phyloP scores from a whole-genome alignment of 352 stramenopile genomes.

The Phytophthora megakarya region DNA sequence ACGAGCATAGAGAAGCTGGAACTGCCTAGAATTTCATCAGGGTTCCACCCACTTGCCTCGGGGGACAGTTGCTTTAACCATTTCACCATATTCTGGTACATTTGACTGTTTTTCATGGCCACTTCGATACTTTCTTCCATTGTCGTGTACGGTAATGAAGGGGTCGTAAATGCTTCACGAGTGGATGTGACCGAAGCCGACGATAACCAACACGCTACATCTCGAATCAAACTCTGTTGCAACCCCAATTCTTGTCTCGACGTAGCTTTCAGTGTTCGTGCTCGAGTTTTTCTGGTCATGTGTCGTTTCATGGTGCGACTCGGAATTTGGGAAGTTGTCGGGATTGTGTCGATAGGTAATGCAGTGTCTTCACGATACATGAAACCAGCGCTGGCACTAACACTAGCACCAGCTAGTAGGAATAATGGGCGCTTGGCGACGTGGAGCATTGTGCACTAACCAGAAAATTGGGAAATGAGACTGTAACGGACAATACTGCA shows the following conservation, averaged over 20 bases:
- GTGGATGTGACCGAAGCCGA: slow-evolving; percentile 63
- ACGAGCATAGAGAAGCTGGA: slow-evolving; percentile 70
- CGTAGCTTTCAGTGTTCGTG: slow-evolving; percentile 38
- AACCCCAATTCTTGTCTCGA: slow-evolving; percentile 65
- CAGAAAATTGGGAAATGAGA: slow-evolving; percentile 20
- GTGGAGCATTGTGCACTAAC: slow-evolving; percentile 37
- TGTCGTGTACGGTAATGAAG: slow-evolving; percentile 11
- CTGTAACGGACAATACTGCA: slow-evolving; percentile 16
- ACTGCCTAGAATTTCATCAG: slow-evolving; percentile 52
- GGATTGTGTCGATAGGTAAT: background rate
- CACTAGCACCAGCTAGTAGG: slow-evolving; percentile 54
- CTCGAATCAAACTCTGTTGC: slow-evolving; percentile 70
- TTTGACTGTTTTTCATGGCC: slow-evolving; percentile 20
- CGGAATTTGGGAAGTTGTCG: background rate
- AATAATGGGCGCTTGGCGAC: slow-evolving; percentile 58
- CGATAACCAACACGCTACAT: slow-evolving; percentile 72
- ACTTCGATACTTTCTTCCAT: slow-evolving; percentile 26
- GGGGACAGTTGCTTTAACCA: slow-evolving; percentile 55
- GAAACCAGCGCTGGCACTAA: slow-evolving; percentile 54
- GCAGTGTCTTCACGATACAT: slow-evolving; percentile 46
- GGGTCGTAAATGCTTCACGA: slow-evolving; percentile 56
- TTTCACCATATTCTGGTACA: slow-evolving; percentile 52
- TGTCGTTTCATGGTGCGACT: slow-evolving; percentile 21
- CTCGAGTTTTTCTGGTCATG: slow-evolving; percentile 19
- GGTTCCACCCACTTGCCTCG: slow-evolving; percentile 40